phyloP scores from a whole-genome alignment of 495 filamentous ascomycete genomes.

The Hyaloscypha finlandica region DNA sequence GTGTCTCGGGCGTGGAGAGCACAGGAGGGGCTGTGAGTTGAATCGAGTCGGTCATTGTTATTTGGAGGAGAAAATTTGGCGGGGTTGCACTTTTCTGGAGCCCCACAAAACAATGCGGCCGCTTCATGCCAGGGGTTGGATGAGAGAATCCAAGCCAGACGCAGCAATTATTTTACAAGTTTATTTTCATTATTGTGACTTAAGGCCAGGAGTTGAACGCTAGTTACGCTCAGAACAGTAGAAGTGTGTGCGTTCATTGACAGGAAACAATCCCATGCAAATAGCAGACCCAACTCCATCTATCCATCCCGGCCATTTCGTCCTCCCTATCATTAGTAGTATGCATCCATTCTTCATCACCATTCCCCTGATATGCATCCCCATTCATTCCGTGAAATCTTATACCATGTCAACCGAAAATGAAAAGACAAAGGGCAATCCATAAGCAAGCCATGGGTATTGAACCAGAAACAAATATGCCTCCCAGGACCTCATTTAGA shows the following conservation, averaged over 20 bases:
- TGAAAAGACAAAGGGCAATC: neutral
- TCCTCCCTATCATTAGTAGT: neutral
- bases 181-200: neutral
- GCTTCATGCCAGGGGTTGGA: neutral
- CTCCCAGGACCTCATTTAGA: neutral
- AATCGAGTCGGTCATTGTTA: slow-evolving; percentile 19
- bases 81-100: neutral
- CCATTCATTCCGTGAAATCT: neutral
- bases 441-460: slow-evolving; percentile 7
- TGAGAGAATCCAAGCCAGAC: neutral
- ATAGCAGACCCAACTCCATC: neutral
- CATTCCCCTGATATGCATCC: neutral
- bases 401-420: neutral
- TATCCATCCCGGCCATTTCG: neutral
- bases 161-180: neutral
- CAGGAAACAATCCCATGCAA: neutral
- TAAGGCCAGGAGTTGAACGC: neutral
- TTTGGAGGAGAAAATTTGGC: slow-evolving; percentile 4
- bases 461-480: neutral
- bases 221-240: neutral
- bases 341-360: neutral
- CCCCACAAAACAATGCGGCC: neutral
- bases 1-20: slow-evolving; percentile 84
- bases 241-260: neutral
- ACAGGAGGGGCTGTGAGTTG: slow-evolving; percentile 59